Base-by-base conservation (phyloP, 345 rosid species). In the Syzygium oleosum region DNA sequence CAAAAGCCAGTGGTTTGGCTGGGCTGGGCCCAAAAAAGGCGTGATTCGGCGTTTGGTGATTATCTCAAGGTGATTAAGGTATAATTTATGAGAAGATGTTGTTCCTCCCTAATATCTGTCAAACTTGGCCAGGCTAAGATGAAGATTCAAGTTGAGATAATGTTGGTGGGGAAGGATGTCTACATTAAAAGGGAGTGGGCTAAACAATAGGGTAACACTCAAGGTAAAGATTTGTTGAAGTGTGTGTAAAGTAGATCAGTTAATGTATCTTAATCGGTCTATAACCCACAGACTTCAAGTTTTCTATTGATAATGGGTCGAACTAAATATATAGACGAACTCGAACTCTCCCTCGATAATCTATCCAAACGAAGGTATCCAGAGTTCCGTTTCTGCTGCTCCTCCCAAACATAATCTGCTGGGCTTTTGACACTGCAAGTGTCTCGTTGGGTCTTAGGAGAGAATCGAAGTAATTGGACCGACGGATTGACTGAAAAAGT, bases 251-350 rank as follows among this genome's bases (percentile, higher is more conserved):
- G 49, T 34, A 10, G 6, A 68, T 23, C 22, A 11, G 21, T 34
- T 68, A 17, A 34, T 34, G 22, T 68, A 17, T 17, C 5, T 34
- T 34, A 34, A 68, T 34, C 46, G 10, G 25, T 34, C 25, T 2
- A 17, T 34, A 68, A 34, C 10, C 3, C 25, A 34, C 4, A 19
- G 1, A 34, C 9, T 68, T 34, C 19, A 9, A 34, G 49, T 73
- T 5, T 34, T 68, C 34, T 19, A 2, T 2, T 17, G 23, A 19
- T 13, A 4, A 2, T 0, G 7, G 22, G 25, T 34, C 5, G 0
- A 38, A 34, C 11, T 9, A 17, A 46, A 17, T 31, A 65, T 65
- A 10, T 31, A 17, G 80, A 73, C 1, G 34, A 61, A n/a, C 46
- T 17, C 13, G 0, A 34, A 19, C 7, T 17, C 49, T 34, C 80